phyloP scores from a whole-genome alignment of 2,329 filamentous ascomycete genomes.

The Tolypocladium nubicola region DNA sequence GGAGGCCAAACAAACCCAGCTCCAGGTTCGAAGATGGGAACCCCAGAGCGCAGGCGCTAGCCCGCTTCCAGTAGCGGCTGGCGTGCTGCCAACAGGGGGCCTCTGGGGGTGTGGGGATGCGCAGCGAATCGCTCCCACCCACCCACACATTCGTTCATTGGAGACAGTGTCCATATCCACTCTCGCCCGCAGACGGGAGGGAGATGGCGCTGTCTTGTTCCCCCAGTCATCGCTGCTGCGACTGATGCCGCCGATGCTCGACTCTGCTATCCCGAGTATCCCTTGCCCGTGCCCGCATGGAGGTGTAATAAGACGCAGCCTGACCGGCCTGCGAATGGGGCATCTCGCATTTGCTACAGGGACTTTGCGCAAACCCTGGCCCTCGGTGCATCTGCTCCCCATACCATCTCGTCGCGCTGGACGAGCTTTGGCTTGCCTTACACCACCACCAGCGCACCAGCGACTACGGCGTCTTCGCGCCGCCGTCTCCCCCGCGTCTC shows the following conservation, averaged over 20 bases:
- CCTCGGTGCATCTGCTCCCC: neutral
- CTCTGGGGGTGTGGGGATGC: neutral
- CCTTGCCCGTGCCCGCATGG: neutral
- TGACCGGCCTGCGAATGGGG: neutral
- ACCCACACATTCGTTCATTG: neutral
- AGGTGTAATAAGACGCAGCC: neutral
- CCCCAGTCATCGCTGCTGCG: neutral
- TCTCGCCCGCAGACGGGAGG: neutral
- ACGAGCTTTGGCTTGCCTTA: neutral
- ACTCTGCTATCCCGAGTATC: neutral
- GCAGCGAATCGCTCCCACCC: neutral
- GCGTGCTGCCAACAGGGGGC: conserved; percentile 1
- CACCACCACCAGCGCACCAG: neutral
- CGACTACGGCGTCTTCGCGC: neutral
- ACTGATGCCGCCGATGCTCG: too few species aligned
- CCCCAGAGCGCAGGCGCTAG: neutral
- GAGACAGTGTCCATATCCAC: neutral
- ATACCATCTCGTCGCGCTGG: neutral
- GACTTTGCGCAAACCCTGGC: neutral
- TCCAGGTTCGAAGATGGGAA: neutral
- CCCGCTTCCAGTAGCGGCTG: conserved; percentile 2
- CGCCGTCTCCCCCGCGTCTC: neutral
- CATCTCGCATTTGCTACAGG: neutral
- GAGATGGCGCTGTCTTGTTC: neutral
- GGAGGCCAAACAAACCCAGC: neutral